Evolutionary conservation across 768 basidiomycete species (phyloP).

Genomic region (Kwoniella europaea): DNA sequence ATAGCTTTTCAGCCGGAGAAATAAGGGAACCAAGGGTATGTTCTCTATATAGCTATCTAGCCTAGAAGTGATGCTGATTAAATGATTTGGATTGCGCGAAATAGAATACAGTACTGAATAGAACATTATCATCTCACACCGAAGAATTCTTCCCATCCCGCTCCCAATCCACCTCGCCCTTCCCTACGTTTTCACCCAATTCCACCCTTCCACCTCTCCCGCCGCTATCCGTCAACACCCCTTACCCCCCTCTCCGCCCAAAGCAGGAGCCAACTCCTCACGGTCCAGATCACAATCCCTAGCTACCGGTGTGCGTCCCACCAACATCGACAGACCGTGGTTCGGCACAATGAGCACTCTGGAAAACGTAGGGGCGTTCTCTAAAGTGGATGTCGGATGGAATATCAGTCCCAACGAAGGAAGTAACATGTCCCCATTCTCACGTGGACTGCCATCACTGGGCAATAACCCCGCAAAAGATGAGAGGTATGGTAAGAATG

Average conservation of each 20-base stretch:
- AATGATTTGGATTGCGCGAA: neutral
- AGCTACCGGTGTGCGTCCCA: slow-evolving; percentile 48
- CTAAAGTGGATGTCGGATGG: slow-evolving; percentile 37
- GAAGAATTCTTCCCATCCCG: slow-evolving; percentile 48
- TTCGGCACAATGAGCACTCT: slow-evolving; percentile 44
- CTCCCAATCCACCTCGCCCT: slow-evolving; percentile 45
- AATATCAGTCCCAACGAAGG: slow-evolving; percentile 36
- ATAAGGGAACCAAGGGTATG: slow-evolving; percentile 44
- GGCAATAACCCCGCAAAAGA: slow-evolving; percentile 12
- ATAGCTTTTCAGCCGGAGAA: slow-evolving; percentile 51
- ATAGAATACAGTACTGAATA: slow-evolving; percentile 34
- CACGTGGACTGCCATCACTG: slow-evolving; percentile 32
- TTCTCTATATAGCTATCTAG: neutral
- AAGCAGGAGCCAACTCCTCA: slow-evolving; percentile 44
- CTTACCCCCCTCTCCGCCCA: slow-evolving; percentile 46
- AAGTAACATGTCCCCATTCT: slow-evolving; percentile 52
- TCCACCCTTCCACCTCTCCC: slow-evolving; percentile 48
- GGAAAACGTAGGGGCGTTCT: slow-evolving; percentile 32
- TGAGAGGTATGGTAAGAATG: slow-evolving; percentile 18
- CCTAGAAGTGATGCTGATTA: neutral
- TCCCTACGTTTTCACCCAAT: slow-evolving; percentile 53
- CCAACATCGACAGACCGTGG: slow-evolving; percentile 34
- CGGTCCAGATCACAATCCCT: slow-evolving; percentile 53
- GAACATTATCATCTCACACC: slow-evolving; percentile 46
- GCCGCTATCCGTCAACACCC: slow-evolving; percentile 20